Evolutionary conservation across 2,329 filamentous ascomycete species (phyloP).

Genomic region (Balansia obtecta): DNA sequence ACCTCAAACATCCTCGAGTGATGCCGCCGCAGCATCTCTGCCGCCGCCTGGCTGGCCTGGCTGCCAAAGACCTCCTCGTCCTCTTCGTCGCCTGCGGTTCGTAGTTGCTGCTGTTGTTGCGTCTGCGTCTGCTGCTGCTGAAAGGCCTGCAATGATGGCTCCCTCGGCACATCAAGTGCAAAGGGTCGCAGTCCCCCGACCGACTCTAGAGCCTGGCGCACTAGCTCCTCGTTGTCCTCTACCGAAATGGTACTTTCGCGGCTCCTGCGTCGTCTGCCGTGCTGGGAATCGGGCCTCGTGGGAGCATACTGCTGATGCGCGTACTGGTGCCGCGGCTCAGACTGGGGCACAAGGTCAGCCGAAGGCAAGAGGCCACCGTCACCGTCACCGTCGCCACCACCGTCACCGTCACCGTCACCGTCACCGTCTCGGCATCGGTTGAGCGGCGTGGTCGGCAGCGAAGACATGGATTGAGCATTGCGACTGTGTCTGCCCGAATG

Average conservation of each 20-base stretch:
- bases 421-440: slow-evolving; percentile 36
- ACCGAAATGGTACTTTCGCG: slow-evolving; percentile 79
- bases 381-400: too few relatives aligned
- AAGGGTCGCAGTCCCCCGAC: slow-evolving; percentile 34
- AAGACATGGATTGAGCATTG: slow-evolving; percentile 73
- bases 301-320: slow-evolving; percentile 26
- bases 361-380: slow-evolving; percentile 47
- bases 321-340: slow-evolving; percentile 40
- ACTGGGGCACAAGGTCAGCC: slow-evolving; percentile 47
- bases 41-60: slow-evolving; percentile 66
- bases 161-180: slow-evolving; percentile 13
- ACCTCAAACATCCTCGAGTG: slow-evolving; percentile 38
- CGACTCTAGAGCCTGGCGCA: slow-evolving; percentile 39
- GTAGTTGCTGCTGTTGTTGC: slow-evolving; percentile 12
- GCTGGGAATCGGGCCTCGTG: slow-evolving; percentile 30
- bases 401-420: too few relatives aligned
- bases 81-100: slow-evolving; percentile 13
- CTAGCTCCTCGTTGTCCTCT: slow-evolving; percentile 45
- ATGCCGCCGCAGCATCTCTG: slow-evolving; percentile 57
- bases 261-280: slow-evolving; percentile 48
- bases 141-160: slow-evolving; percentile 4
- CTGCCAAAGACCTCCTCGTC: slow-evolving; percentile 52
- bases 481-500: slow-evolving; percentile 54
- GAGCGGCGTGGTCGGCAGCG: slow-evolving; percentile 66
- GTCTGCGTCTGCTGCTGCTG: too few relatives aligned